These are phyloP conservation scores for Melocanna baccifera DNA, from an alignment of 176 grass and related monocot genomes.

Conservation along the genomic window DNA sequence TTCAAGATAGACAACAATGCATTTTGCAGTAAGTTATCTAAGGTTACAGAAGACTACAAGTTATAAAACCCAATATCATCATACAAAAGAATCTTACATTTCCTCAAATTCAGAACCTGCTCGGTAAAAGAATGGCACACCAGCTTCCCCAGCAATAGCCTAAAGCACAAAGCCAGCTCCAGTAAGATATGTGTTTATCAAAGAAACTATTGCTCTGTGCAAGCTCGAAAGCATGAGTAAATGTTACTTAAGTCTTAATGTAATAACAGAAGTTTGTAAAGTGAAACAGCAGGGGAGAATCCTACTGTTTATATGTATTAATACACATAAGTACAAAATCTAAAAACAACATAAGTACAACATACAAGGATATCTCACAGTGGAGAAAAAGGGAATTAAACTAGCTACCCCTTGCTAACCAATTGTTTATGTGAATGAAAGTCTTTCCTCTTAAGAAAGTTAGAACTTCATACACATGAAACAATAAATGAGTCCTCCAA, in stretches of 20 bases:
- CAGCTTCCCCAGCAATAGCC: slow-evolving; percentile 99
- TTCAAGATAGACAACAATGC: not conserved
- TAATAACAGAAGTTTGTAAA: not conserved
- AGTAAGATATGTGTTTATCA: slow-evolving; percentile 26
- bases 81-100: slow-evolving; percentile 73
- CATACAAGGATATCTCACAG: not conserved
- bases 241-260: not conserved
- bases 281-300: slow-evolving; percentile 6
- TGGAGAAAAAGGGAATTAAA: not conserved
- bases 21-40: not conserved
- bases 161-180: slow-evolving; percentile 34
- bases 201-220: not conserved
- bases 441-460: not conserved
- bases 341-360: not conserved
- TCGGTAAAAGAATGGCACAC: slow-evolving; percentile 97
- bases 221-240: not conserved
- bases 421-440: not conserved
- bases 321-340: no score
- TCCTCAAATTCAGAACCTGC: slow-evolving; percentile 99
- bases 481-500: slow-evolving; percentile 9
- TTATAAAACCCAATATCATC: slow-evolving; percentile 2
- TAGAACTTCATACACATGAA: not conserved
- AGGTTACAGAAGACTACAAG: slow-evolving; percentile 13
- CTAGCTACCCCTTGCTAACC: not conserved
- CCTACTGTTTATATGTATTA: no score